These are phyloP conservation scores for Pyrenula massariospora DNA, from an alignment of 495 filamentous ascomycete species.

Conservation along the genomic window DNA sequence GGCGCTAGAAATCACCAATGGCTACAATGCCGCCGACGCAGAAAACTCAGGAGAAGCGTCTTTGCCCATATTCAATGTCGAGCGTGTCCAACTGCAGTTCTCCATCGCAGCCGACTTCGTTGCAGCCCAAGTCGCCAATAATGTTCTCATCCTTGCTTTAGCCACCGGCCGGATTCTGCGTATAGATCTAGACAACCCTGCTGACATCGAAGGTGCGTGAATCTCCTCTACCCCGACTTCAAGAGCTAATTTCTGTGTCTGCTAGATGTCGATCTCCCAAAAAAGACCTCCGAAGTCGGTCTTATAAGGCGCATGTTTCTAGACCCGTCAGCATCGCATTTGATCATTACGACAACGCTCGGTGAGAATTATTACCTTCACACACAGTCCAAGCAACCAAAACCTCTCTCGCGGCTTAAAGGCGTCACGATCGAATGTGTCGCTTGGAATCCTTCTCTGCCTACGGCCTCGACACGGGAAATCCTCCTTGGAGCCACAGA, in stretches of 20 bases:
- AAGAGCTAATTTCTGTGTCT: conserved; percentile 4
- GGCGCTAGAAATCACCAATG: conserved; percentile 40
- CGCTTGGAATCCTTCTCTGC: conserved; percentile 94
- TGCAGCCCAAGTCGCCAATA: conserved; percentile 92
- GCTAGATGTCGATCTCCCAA: conserved; percentile 90
- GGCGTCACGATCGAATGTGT: conserved; percentile 79
- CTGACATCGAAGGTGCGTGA: conserved; percentile 79
- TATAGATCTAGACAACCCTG: conserved; percentile 86
- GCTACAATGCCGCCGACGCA: conserved; percentile 44
- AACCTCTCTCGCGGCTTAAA: conserved; percentile 69
- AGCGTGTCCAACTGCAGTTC: conserved; percentile 84
- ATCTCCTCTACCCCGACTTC: conserved; percentile 4
- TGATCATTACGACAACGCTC: conserved; percentile 80
- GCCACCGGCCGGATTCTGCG: conserved; percentile 80
- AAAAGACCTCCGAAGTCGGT: conserved; percentile 80
- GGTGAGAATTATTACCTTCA: conserved; percentile 98
- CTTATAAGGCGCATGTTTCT: conserved; percentile 92
- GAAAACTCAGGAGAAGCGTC: conserved; percentile 45
- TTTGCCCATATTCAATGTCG: conserved; percentile 85
- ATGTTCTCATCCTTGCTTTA: conserved; percentile 83
- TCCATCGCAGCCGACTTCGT: conserved; percentile 87
- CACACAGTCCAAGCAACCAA: conserved; percentile 80
- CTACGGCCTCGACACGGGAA: conserved; percentile 86
- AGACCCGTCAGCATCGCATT: conserved; percentile 88
- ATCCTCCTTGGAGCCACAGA: conserved; percentile 88